Conservation (phyloP, 768 basidiomycete genomes). For the Clitopilus passeckerianus region DNA sequence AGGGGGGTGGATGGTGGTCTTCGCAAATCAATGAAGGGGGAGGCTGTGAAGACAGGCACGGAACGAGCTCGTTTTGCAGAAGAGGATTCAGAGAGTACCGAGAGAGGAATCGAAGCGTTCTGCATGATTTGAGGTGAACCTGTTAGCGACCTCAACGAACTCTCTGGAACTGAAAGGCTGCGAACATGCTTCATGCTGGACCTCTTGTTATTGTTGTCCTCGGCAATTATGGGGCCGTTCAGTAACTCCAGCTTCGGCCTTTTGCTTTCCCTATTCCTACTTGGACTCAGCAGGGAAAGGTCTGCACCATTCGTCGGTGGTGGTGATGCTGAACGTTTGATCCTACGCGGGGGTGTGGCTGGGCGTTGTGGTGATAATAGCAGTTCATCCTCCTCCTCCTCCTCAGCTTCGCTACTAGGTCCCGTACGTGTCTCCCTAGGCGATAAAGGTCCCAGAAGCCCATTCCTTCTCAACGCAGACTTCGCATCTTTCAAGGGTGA, state of each 20-base stretch:
- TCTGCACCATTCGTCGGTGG: neutral
- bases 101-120: slow-evolving; percentile 13
- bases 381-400: slow-evolving; percentile 42
- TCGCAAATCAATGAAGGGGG: slow-evolving; percentile 32
- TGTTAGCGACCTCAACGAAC: slow-evolving; percentile 13
- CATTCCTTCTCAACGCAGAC: slow-evolving; percentile 23
- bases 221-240: slow-evolving; percentile 5
- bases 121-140: slow-evolving; percentile 18
- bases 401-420: slow-evolving; percentile 8
- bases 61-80: slow-evolving; percentile 37
- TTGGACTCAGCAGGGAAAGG: neutral
- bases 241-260: slow-evolving; percentile 26
- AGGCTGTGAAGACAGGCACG: slow-evolving; percentile 35
- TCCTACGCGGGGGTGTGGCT: slow-evolving; percentile 11
- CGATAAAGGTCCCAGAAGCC: slow-evolving; percentile 4
- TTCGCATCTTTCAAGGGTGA: slow-evolving; percentile 54
- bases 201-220: slow-evolving; percentile 10
- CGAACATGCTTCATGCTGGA: slow-evolving; percentile 21
- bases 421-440: slow-evolving; percentile 3
- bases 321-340: slow-evolving; percentile 39
- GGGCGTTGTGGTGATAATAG: slow-evolving; percentile 38
- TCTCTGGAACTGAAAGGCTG: slow-evolving; percentile 29
- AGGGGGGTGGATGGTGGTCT: slow-evolving; percentile 37
- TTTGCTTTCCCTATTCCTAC: slow-evolving; percentile 10
- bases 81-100: slow-evolving; percentile 9